Evolutionary conservation across 257 asterid species (phyloP).

Genomic region (Cinchona pubescens): DNA sequence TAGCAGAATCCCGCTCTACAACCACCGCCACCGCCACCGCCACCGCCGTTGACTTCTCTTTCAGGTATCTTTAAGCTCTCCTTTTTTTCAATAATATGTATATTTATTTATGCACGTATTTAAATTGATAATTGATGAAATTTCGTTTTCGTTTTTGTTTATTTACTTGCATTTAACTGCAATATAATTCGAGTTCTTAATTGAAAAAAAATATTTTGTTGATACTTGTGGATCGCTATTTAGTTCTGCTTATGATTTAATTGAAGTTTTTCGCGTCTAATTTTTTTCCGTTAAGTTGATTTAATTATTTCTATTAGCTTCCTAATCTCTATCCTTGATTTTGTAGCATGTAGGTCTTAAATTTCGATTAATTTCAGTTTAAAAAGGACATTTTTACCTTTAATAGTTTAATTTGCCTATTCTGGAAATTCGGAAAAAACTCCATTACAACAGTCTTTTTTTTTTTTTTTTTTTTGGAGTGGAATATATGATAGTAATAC

Average conservation of each 20-base stretch:
- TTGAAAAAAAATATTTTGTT: not conserved
- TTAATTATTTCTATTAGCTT: not conserved
- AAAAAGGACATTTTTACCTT: not conserved
- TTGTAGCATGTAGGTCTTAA: not conserved
- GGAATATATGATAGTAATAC: not conserved
- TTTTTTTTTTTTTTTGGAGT: not conserved
- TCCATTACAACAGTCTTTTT: not conserved
- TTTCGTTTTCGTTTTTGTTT: not conserved
- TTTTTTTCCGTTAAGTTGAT: not conserved
- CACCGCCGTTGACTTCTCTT: constrained; percentile 15
- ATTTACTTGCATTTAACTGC: not conserved
- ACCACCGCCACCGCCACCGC: constrained; percentile 8
- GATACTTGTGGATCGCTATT: constrained; percentile 10
- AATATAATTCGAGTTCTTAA: not conserved
- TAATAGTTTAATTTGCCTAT: not conserved
- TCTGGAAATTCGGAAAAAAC: not conserved
- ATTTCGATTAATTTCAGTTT: not conserved
- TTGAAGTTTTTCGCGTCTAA: not conserved
- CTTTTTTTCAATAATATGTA: not conserved
- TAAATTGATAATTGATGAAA: not conserved
- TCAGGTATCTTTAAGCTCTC: constrained; percentile 10
- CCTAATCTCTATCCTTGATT: not conserved
- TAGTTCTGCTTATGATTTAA: not conserved
- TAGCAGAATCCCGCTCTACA: not conserved
- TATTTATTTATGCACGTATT: not conserved